A percentile compares a stretch with the other conserved stretches of the same genome.
phyloP scores from a whole-genome alignment of 2,329 filamentous ascomycete genomes.

The Pyrenophora teres region DNA sequence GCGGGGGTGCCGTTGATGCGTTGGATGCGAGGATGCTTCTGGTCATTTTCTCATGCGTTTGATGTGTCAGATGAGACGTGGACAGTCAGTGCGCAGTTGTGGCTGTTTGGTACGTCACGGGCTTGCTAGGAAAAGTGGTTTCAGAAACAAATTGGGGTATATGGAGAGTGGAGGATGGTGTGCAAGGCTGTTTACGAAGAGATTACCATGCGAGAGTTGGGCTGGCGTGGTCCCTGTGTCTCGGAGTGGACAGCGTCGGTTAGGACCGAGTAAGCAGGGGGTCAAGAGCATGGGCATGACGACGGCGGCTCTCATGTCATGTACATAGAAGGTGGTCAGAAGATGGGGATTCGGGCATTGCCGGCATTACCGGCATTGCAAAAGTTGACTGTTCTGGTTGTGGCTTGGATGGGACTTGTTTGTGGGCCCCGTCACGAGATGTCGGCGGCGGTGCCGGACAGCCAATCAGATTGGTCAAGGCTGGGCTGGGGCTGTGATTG shows the following conservation, averaged over 20 bases:
- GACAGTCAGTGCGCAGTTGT: slow-evolving; percentile 8
- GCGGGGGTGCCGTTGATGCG: slow-evolving; percentile 40
- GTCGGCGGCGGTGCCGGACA: slow-evolving; percentile 33
- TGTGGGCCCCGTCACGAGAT: slow-evolving; percentile 17
- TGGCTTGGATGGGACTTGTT: slow-evolving; percentile 19
- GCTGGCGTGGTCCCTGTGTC: slow-evolving; percentile 23
- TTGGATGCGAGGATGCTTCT: slow-evolving; percentile 38
- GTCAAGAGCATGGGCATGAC: slow-evolving; percentile 15
- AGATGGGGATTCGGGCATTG: neutral
- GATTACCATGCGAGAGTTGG: slow-evolving; percentile 4
- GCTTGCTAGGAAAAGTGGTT: slow-evolving; percentile 13
- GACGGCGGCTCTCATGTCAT: neutral
- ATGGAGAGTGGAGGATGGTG: slow-evolving; percentile 6
- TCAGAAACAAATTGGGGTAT: slow-evolving; percentile 16
- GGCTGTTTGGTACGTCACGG: slow-evolving; percentile 27
- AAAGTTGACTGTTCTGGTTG: slow-evolving; percentile 9
- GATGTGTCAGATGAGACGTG: slow-evolving; percentile 32
- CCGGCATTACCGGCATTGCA: neutral
- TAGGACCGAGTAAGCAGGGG: slow-evolving; percentile 25
- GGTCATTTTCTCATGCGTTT: slow-evolving; percentile 33
- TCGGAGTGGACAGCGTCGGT: slow-evolving; percentile 23
- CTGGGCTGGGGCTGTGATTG: slow-evolving; percentile 30
- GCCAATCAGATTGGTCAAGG: slow-evolving; percentile 33
- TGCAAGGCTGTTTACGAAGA: slow-evolving; percentile 5
- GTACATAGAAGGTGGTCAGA: neutral